Conservation (phyloP, 2,329 filamentous ascomycete species). For the Periglandula ipomoeae region DNA sequence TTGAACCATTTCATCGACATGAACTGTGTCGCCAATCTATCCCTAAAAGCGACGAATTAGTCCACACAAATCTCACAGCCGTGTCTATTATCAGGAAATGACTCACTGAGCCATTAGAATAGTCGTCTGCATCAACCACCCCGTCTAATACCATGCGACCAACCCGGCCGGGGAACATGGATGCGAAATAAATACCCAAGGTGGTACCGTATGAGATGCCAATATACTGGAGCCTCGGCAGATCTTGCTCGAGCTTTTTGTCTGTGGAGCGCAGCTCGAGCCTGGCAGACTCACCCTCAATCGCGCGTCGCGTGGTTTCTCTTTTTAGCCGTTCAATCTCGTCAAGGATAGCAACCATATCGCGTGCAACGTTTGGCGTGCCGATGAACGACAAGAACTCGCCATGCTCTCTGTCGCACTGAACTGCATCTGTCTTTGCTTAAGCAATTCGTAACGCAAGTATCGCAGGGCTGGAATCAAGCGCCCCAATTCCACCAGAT, state of each 20-base stretch:
- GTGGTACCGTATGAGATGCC: slow-evolving; percentile 37
- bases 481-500: too few species aligned
- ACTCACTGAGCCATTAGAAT: slow-evolving; percentile 16
- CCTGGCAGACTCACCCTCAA: neutral
- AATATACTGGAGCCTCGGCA: slow-evolving; percentile 33
- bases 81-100: too few species aligned
- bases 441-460: slow-evolving; percentile 19
- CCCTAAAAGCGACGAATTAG: too few species aligned
- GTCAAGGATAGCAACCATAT: slow-evolving; percentile 35
- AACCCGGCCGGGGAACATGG: slow-evolving; percentile 26
- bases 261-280: neutral
- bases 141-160: slow-evolving; percentile 33
- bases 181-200: slow-evolving; percentile 26
- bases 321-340: slow-evolving; percentile 24
- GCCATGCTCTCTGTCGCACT: slow-evolving; percentile 19
- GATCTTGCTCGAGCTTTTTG: slow-evolving; percentile 8
- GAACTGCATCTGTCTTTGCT: slow-evolving; percentile 15
- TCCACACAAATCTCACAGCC: too few species aligned
- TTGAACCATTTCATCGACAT: slow-evolving; percentile 25
- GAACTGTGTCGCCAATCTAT: slow-evolving; percentile 26
- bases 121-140: slow-evolving; percentile 28
- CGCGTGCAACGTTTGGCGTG: slow-evolving; percentile 30
- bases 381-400: slow-evolving; percentile 24
- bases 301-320: neutral
- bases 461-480: slow-evolving; percentile 19